Percentiles rank a stretch among this genome's conserved stretches.
These are phyloP conservation scores for Arthrobotrys sinensis DNA, from an alignment of 2,329 filamentous ascomycete genomes.

Conservation along the genomic window DNA sequence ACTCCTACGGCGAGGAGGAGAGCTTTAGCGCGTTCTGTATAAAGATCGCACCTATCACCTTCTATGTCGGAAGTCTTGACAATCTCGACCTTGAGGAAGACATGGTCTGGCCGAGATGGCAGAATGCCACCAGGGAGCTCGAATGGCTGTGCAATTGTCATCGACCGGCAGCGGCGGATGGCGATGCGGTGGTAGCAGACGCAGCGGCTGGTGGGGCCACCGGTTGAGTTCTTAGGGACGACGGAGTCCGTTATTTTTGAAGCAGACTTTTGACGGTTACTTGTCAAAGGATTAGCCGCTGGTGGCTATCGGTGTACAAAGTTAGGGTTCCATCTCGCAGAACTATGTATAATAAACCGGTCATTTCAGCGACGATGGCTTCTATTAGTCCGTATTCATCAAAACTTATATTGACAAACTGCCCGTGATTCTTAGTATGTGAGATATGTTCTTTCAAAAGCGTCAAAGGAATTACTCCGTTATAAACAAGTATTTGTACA, in stretches of 20 bases:
- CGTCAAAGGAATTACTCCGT: too few relatives aligned
- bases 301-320: too few relatives aligned
- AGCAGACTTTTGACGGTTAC: too few relatives aligned
- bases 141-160: neutral
- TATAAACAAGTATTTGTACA: neutral
- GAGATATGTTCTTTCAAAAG: too few relatives aligned
- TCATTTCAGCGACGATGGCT: too few relatives aligned
- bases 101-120: neutral
- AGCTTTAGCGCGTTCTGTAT: neutral
- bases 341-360: too few relatives aligned
- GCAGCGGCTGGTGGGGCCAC: neutral
- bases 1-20: neutral
- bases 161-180: neutral
- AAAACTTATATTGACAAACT: too few relatives aligned
- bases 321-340: too few relatives aligned
- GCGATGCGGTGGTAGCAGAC: neutral
- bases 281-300: too few relatives aligned
- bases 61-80: neutral
- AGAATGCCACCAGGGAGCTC: neutral
- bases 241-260: too few relatives aligned
- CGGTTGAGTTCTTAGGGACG: neutral
- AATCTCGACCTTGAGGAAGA: neutral
- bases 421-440: too few relatives aligned
- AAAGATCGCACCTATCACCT: neutral
- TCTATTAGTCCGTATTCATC: too few relatives aligned